A percentile compares a stretch with the other conserved stretches of the same genome.
These are phyloP conservation scores for Coriaria nepalensis DNA, from an alignment of 306 rosid species.

Conservation along the genomic window DNA sequence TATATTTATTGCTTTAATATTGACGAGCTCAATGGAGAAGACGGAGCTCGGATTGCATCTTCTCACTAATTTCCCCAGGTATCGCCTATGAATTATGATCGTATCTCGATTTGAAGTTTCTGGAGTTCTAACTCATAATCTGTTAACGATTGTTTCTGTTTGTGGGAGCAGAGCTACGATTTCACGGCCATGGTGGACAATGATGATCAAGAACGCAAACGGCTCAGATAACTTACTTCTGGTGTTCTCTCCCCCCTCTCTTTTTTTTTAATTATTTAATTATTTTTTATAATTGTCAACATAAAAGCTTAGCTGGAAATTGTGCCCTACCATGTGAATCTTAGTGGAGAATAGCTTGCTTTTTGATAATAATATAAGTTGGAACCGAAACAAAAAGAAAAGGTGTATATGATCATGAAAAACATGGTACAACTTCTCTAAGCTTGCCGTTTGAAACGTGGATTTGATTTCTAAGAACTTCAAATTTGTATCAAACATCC, in stretches of 20 bases:
- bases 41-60: conserved; percentile 24
- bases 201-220: conserved; percentile 19
- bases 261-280: not conserved
- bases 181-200: conserved; percentile 14
- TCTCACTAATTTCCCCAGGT: conserved; percentile 43
- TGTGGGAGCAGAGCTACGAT: conserved; percentile 28
- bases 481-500: no score
- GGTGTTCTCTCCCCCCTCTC: conserved; percentile 29
- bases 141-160: not conserved
- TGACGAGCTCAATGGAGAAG: conserved; percentile 32
- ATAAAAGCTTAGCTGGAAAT: not conserved
- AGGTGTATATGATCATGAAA: no score
- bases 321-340: not conserved
- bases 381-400: no score
- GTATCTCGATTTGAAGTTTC: not conserved
- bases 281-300: not conserved
- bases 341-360: no score
- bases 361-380: no score
- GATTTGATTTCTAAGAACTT: no score
- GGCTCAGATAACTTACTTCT: conserved; percentile 19
- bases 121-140: not conserved
- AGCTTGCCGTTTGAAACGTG: no score
- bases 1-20: conserved; percentile 39
- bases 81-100: no score
- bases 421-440: no score